These are phyloP conservation scores for Angophora floribunda DNA, from an alignment of 345 rosid genomes.

Conservation along the genomic window DNA sequence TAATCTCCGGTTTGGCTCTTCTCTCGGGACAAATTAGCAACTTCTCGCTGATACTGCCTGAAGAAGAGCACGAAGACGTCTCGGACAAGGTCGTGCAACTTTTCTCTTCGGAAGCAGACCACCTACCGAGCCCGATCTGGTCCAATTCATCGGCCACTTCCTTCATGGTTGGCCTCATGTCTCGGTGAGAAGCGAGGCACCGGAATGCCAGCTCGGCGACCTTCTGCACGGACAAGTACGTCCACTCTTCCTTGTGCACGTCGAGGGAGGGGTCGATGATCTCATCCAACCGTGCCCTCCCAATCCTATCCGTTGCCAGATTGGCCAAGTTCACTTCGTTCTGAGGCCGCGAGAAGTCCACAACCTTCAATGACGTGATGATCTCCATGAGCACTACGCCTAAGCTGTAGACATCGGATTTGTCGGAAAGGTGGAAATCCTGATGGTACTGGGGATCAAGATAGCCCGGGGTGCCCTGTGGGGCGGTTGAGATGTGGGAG, in stretches of 20 bases:
- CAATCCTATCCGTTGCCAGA: slow-evolving; percentile 73
- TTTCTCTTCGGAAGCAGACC: slow-evolving; percentile 26
- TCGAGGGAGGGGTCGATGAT: slow-evolving; percentile 73
- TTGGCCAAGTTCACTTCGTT: slow-evolving; percentile 85
- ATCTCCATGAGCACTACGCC: slow-evolving; percentile 71
- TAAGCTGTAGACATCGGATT: slow-evolving; percentile 61
- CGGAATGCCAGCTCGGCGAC: slow-evolving; percentile 79
- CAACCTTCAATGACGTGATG: slow-evolving; percentile 75
- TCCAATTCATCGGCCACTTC: slow-evolving; percentile 89
- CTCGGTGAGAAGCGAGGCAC: slow-evolving; percentile 82
- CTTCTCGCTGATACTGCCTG: slow-evolving; percentile 37
- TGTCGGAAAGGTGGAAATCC: slow-evolving; percentile 74
- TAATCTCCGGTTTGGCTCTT: slow-evolving; percentile 1
- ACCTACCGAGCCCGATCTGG: slow-evolving; percentile 48
- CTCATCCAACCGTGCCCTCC: slow-evolving; percentile 67
- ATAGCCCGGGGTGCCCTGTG: slow-evolving; percentile 92
- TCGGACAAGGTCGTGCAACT: slow-evolving; percentile 22
- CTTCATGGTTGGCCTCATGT: slow-evolving; percentile 84
- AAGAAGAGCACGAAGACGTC: slow-evolving; percentile 30
- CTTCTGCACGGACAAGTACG: slow-evolving; percentile 52
- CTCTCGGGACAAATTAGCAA: not conserved
- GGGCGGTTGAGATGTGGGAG: slow-evolving; percentile 87
- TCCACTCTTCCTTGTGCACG: slow-evolving; percentile 66
- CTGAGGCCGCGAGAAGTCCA: slow-evolving; percentile 75
- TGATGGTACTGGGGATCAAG: slow-evolving; percentile 88